phyloP scores from a whole-genome alignment of 495 filamentous ascomycete species.

The Physcia stellaris region DNA sequence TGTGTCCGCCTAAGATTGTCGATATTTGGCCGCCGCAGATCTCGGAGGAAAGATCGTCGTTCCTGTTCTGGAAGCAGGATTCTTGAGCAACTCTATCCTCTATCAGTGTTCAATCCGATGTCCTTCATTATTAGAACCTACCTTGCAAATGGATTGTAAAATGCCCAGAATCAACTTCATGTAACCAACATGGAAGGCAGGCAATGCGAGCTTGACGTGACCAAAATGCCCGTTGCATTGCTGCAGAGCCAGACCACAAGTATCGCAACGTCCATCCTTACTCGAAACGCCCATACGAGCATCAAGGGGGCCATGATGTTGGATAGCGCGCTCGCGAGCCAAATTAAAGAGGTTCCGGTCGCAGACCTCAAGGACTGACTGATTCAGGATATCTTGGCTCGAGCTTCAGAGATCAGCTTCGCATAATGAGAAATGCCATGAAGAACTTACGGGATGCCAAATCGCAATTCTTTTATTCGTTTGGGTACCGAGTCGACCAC shows the following conservation, averaged over 20 bases:
- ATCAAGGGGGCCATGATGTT: conserved; percentile 74
- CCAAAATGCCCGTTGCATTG: conserved; percentile 92
- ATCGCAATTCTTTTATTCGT: conserved; percentile 83
- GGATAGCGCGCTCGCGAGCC: conserved; percentile 53
- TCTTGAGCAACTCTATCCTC: conserved; percentile 47
- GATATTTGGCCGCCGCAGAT: conserved; percentile 65
- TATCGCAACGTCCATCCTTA: conserved; percentile 59
- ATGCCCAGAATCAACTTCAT: conserved; percentile 80
- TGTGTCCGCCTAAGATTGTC: conserved; percentile 70
- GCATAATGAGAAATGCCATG: conserved; percentile 11
- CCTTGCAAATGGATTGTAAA: conserved; percentile 88
- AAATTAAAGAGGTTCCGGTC: conserved; percentile 85
- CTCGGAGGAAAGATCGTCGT: conserved; percentile 54
- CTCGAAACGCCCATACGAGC: conserved; percentile 76
- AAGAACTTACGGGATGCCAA: conserved; percentile 66
- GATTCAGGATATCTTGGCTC: conserved; percentile 83
- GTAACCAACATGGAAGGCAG: conserved; percentile 90
- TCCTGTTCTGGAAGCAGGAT: conserved; percentile 69
- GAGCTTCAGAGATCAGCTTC: conserved; percentile 37
- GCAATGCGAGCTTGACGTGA: conserved; percentile 75
- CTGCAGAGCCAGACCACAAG: conserved; percentile 63
- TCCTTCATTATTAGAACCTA: conserved; percentile 3
- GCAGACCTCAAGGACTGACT: conserved; percentile 83
- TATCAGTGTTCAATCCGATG: conserved; percentile 2
- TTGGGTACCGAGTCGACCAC: conserved; percentile 77